Evolutionary conservation across 768 basidiomycete species (phyloP), one percentile per base, ranked within the genome.

Genomic region (Mycena indigotica): DNA sequence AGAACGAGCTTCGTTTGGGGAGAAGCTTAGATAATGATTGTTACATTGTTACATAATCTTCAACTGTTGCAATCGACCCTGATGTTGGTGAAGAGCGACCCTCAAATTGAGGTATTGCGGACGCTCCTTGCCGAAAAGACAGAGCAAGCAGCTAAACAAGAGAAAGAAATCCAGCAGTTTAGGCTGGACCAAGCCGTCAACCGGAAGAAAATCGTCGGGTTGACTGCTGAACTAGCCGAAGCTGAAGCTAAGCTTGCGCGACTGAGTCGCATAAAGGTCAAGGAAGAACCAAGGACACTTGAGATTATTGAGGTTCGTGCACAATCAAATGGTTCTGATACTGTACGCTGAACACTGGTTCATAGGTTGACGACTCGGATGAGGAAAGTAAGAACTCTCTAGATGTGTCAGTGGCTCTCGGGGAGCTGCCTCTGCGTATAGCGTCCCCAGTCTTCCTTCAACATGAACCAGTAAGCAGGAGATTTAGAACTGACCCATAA

Each of bases 1-100:
- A 73, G 82, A 51, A 76, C 80, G 26, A 71, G 75, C 44, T 85
- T 86, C 64, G 77, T 85, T 12, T 85, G 80, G 82, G 32, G 32
- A 35, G 32, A 35, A 17, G 32, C 41, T 44, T n/a, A n/a, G n/a
- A n/a, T n/a, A n/a, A n/a, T n/a, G n/a, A n/a, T n/a, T 13, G 41
- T 44, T 13, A 44, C 15, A 13, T 8, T 17, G 17, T 44, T 44
- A 44, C 23, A 21, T 44, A 44, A 44, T 23, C 8, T 21, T 16
- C 23, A 17, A 35, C 32, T 35, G 10, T 35, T 35, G 17, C 10
- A 35, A 35, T 17, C 8, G 17, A 35, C 32, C 32, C 8, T 8
- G 17, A 35, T 35, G 32, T 17, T 35, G 10, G 32, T 35, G 15
- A 44, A 15, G n/a, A 6, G 8, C 13, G 41, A 44, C n/a, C 41